Evolutionary conservation across 306 rosid species (phyloP), one percentile per base, ranked within the genome.

Genomic region (Inga oerstediana): DNA sequence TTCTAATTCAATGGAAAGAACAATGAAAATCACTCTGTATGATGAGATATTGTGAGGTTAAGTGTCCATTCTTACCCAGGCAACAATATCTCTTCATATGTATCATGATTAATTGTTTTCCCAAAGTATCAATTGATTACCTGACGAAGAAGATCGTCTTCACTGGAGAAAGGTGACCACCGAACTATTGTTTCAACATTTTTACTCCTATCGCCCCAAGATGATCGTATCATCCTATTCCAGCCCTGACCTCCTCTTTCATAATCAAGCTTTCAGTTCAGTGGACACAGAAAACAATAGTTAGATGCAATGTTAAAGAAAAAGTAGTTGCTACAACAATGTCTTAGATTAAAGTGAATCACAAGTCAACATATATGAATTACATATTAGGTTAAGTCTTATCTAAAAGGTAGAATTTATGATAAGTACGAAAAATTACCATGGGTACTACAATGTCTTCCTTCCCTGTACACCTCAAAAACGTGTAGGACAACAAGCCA

Each of bases 371-470:
- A 72, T 35, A 56, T 20, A 56, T 24, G 35, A 79, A 0, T 65
- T 27, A 75, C 24, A 81, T 68, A 74, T 34, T 30, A 62, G 68
- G 71, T 52, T 68, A 66, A 71, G 20, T 48, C 45, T 41, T 39
- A 49, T 0, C 46, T 44, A n/a, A 43, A 73, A 12, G 9, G 27
- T 45, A 78, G 8, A 15, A 77, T 71, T 68, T 30, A 7, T 22
- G 19, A 13, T 64, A 30, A 67, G 46, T 15, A 77, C 41, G 73
- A 76, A 52, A 75, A 81, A 74, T 91, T 93, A 97, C 98, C 97
- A 97, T 94, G 84, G 99, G 99, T 81, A 97, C 99, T 56, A 94
- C 91, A 56, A 94, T 97, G 86, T 97, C 99, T 88, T 97, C 97
- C 89, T 92, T 94, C 80, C 95, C 94, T 0, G 99, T 97, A 87